Conservation (phyloP, 2,329 filamentous ascomycete genomes). For the Myriosclerotinia curreyana region DNA sequence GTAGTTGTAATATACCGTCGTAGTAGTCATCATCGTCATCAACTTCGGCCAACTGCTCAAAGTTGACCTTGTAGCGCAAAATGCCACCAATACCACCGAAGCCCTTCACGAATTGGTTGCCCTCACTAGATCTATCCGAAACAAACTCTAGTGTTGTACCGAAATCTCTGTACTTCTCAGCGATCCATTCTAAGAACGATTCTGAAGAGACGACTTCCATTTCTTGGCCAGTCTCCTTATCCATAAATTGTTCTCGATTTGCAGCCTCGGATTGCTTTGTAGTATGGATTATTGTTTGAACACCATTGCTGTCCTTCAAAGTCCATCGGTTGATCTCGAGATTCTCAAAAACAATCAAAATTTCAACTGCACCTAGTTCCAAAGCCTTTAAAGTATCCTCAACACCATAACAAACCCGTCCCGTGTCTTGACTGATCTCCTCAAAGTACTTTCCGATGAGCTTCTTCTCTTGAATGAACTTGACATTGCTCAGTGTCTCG, state of each 20-base stretch:
- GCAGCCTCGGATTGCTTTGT: constrained; percentile 77
- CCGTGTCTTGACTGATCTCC: constrained; percentile 96
- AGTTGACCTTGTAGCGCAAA: constrained; percentile 99
- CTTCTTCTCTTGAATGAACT: constrained; percentile 99
- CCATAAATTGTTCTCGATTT: constrained; percentile 83
- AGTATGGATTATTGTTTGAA: constrained; percentile 76
- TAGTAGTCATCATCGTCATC: constrained; percentile 93
- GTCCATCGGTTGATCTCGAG: constrained; percentile 90
- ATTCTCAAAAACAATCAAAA: constrained; percentile 94
- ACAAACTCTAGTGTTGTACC: constrained; percentile 95
- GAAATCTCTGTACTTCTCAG: constrained; percentile 97
- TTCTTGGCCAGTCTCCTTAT: constrained; percentile 92
- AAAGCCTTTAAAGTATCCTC: constrained; percentile 96
- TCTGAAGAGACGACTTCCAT: constrained; percentile 90
- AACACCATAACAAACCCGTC: constrained; percentile 95
- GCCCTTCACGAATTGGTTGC: constrained; percentile 99
- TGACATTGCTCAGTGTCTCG: constrained; percentile 97
- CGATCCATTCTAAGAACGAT: constrained; percentile 99
- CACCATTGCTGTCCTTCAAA: constrained; percentile 73
- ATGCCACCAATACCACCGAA: constrained; percentile 98
- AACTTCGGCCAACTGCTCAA: constrained; percentile 93
- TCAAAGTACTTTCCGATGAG: constrained; percentile 98
- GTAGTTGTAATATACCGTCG: constrained; percentile 51
- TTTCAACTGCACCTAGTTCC: constrained; percentile 93
- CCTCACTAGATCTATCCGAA: constrained; percentile 93